Evolutionary conservation across 768 basidiomycete genomes (phyloP), one percentile per base, ranked within the genome.

Genomic region (Psilocybe cubensis): DNA sequence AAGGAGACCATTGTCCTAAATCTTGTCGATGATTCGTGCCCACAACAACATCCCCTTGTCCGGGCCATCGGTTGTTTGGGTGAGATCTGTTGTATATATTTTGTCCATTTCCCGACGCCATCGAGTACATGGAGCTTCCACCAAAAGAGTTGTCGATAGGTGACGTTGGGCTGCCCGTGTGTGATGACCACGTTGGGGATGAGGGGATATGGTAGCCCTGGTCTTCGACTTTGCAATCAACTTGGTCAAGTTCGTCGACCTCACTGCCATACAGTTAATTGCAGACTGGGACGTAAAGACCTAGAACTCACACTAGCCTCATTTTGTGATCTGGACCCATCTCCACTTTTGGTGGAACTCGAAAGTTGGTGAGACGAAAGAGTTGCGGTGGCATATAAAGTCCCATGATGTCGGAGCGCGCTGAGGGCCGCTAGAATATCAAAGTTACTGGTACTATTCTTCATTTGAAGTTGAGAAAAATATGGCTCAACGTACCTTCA

Each of bases 301-400:
- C 29, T 51, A 28, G 46, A 3, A 79, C 85, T 70, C 72, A 89
- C 87, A 85, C 81, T 50, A 90, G 83, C 56, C 85, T 76, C 21
- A 82, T 77, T 54, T 84, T 81, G 17, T 89, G 86, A 62, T 92
- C 89, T 3, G 84, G 79, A 9, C 87, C 88, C 31, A 85, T 78
- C 61, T 92, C 91, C 27, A 92, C 80, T 67, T 90, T 84, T 1
- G 92, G 92, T 2, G 92, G 92, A 48, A 92, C 85, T 8, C 94
- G 83, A 67, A 94, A 96, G 69, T 89, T 90, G 17, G 89, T 87
- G 29, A 88, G 78, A 43, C 88, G 84, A 68, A 94, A 87, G 61
- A 92, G 86, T 57, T 89, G 85, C 6, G 87, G 83, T 3, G 88
- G 86, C 76, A 95, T 89, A 48, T 82, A 80, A 3, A 94, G 75